A percentile compares a stretch with the other conserved stretches of the same genome.
These are phyloP conservation scores for Globisporangium rhizosaccharum DNA, from an alignment of 352 stramenopile genomes.

Conservation along the genomic window DNA sequence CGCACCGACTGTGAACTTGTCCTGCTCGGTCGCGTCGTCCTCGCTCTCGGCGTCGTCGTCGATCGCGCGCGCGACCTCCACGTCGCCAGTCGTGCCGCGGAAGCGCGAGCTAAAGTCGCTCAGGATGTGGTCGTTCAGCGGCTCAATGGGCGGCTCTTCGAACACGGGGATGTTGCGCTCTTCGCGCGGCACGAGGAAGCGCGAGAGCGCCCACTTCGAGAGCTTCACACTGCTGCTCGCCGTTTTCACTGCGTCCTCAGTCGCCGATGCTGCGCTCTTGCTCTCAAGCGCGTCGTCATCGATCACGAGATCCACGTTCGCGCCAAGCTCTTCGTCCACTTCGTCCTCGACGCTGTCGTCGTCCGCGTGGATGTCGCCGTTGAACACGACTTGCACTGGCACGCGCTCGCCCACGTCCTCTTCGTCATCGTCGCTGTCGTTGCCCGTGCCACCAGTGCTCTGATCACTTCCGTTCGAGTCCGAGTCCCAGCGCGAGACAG, in stretches of 20 bases:
- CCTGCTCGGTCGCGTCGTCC: slow-evolving; percentile 16
- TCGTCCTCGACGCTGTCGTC: slow-evolving; percentile 13
- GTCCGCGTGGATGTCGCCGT: slow-evolving; percentile 3
- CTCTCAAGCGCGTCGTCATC: slow-evolving; percentile 1
- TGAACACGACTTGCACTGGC: slow-evolving; percentile 14
- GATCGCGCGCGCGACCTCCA: slow-evolving; percentile 44
- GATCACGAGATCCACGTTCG: slow-evolving; percentile 6
- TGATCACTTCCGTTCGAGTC: slow-evolving; percentile 18
- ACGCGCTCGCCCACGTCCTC: slow-evolving; percentile 50
- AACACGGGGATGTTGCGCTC: slow-evolving; percentile 45
- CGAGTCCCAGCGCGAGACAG: slow-evolving; percentile 54
- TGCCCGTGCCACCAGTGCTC: slow-evolving; percentile 2
- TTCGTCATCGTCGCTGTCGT: slow-evolving; percentile 12
- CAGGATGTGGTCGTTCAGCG: slow-evolving; percentile 82
- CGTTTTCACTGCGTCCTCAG: background rate
- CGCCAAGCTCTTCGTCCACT: slow-evolving; percentile 19
- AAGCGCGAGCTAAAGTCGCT: slow-evolving; percentile 75
- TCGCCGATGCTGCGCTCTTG: slow-evolving; percentile 1
- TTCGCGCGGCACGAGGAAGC: slow-evolving; percentile 58
- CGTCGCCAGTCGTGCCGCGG: slow-evolving; percentile 40
- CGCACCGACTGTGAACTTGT: slow-evolving; percentile 40
- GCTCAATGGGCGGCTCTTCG: slow-evolving; percentile 64
- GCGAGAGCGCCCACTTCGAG: slow-evolving; percentile 63
- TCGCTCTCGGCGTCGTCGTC: slow-evolving; percentile 17
- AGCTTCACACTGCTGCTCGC: slow-evolving; percentile 30